These are phyloP conservation scores for Ceratobasidium sp. DNA, from an alignment of 1,284 basidiomycete genomes.

Conservation along the genomic window DNA sequence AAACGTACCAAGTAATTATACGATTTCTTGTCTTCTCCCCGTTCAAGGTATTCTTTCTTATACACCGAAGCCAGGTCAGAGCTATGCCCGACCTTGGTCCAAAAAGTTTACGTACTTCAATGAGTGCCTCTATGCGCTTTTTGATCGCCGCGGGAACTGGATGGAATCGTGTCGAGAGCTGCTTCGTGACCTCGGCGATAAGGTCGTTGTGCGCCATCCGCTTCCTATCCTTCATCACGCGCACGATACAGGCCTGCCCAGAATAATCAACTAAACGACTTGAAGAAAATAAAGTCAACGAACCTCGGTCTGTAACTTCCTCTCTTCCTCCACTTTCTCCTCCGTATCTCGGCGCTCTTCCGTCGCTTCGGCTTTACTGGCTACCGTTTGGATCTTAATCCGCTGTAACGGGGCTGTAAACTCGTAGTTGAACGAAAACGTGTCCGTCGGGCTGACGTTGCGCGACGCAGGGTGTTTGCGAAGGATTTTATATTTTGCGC, in stretches of 20 bases:
- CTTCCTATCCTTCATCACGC: constrained; percentile 98
- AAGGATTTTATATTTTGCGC: constrained; percentile 94
- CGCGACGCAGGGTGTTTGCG: constrained; percentile 91
- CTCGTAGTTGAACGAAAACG: constrained; percentile 88
- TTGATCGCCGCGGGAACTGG: constrained; percentile 91
- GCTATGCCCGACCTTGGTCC: constrained; percentile 7
- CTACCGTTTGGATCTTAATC: constrained; percentile 95
- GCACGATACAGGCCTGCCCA: constrained; percentile 90
- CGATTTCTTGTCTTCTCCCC: constrained; percentile 81
- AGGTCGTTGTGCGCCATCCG: constrained; percentile 89
- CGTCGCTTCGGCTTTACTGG: constrained; percentile 83
- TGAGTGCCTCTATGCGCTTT: constrained; percentile 92
- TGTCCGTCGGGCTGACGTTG: constrained; percentile 79
- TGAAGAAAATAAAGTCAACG: neutral
- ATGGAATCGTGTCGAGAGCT: constrained; percentile 85
- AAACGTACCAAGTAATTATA: constrained; percentile 78
- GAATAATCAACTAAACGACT: neutral
- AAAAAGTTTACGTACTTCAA: constrained; percentile 73
- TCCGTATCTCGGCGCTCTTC: constrained; percentile 93
- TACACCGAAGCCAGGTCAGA: constrained; percentile 21
- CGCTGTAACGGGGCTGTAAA: constrained; percentile 86
- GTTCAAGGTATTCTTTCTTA: constrained; percentile 82
- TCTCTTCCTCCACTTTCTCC: constrained; percentile 91
- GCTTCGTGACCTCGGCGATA: constrained; percentile 89
- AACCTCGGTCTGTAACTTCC: constrained; percentile 91